phyloP scores from a whole-genome alignment of 108 stramenopile species.

The Ochromonas danica region DNA sequence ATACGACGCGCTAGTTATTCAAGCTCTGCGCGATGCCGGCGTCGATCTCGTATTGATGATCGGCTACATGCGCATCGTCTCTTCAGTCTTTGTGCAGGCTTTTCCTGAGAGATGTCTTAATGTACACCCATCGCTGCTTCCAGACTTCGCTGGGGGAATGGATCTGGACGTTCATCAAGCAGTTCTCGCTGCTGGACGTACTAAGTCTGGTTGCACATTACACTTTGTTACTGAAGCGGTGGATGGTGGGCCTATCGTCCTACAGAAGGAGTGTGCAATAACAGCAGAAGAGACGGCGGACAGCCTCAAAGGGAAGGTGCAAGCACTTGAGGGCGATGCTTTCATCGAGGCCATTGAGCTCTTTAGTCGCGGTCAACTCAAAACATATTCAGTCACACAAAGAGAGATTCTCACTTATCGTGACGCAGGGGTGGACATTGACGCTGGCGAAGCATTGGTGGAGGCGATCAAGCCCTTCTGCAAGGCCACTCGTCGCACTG shows the following conservation, averaged over 20 bases:
- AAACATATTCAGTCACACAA: not conserved
- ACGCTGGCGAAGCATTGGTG: slow-evolving; percentile 85
- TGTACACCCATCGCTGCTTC: slow-evolving; percentile 97
- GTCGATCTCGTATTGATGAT: slow-evolving; percentile 88
- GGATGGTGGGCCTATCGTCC: slow-evolving; percentile 90
- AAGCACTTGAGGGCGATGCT: slow-evolving; percentile 87
- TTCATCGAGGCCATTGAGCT: slow-evolving; percentile 85
- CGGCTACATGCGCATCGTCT: slow-evolving; percentile 99
- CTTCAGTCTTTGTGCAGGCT: slow-evolving; percentile 72
- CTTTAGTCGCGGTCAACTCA: slow-evolving; percentile 40
- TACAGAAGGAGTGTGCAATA: slow-evolving; percentile 75
- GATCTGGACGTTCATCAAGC: slow-evolving; percentile 94
- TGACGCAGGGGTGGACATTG: slow-evolving; percentile 93
- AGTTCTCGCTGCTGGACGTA: slow-evolving; percentile 85
- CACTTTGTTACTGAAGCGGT: slow-evolving; percentile 95
- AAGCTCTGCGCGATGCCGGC: slow-evolving; percentile 76
- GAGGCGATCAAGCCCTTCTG: slow-evolving; percentile 91
- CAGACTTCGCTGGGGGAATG: slow-evolving; percentile 98
- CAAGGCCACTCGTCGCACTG: slow-evolving; percentile 80
- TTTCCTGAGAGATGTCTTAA: slow-evolving; percentile 91
- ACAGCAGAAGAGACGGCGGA: slow-evolving; percentile 82
- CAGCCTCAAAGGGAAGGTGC: slow-evolving; percentile 88
- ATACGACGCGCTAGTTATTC: slow-evolving; percentile 86
- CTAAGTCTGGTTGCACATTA: slow-evolving; percentile 92
- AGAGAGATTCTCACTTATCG: slow-evolving; percentile 72